These are phyloP conservation scores for Selaginella tamariscina DNA, from an alignment of 75 land plant species.

Conservation along the genomic window DNA sequence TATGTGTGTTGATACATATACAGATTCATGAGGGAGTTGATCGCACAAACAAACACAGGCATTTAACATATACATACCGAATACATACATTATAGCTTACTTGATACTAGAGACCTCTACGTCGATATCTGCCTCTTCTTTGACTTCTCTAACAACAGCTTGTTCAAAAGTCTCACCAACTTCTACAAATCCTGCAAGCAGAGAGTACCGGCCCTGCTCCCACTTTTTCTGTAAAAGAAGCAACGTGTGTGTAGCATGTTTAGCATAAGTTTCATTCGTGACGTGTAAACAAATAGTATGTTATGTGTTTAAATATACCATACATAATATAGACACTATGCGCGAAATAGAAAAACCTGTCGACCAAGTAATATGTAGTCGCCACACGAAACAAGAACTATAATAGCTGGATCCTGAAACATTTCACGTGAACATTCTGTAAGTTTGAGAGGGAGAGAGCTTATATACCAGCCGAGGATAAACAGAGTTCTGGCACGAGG, in stretches of 20 bases:
- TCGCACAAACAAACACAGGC: neutral
- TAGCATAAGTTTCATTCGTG: neutral
- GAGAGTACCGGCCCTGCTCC: conserved; percentile 37
- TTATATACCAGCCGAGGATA: conserved; percentile 32
- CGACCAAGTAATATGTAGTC: conserved; percentile 37
- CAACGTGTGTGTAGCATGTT: no score
- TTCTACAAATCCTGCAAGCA: conserved; percentile 42
- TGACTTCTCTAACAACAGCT: conserved; percentile 37
- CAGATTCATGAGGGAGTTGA: neutral
- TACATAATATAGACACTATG: neutral
- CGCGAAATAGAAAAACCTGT: conserved; percentile 17
- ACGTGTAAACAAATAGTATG: conserved; percentile 5
- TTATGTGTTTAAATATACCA: neutral
- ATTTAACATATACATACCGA: no score
- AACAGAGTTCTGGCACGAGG: conserved; percentile 13
- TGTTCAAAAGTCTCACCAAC: conserved; percentile 44
- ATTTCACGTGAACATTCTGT: neutral
- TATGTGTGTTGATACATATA: no score
- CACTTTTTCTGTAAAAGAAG: conserved; percentile 32
- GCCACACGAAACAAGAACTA: conserved; percentile 39
- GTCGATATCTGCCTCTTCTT: conserved; percentile 34
- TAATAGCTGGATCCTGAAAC: conserved; percentile 40
- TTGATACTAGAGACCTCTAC: conserved; percentile 24
- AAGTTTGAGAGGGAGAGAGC: neutral
- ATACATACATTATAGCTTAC: no score